Conservation (phyloP, 805 yeast species). For the Saccharomycopsis javanensis region DNA sequence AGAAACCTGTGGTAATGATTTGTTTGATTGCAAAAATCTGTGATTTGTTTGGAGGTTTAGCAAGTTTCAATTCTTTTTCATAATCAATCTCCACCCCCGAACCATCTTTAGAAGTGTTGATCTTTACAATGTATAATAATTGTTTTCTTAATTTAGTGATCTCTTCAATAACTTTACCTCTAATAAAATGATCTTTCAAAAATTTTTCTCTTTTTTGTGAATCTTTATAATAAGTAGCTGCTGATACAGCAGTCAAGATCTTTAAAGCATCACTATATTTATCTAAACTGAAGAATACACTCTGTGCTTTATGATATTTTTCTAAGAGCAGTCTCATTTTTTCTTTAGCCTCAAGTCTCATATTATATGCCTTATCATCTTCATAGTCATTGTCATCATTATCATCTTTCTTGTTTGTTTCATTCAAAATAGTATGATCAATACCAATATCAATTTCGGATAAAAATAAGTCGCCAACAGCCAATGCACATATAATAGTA, state of each 20-base stretch:
- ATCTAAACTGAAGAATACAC: slow-evolving; percentile 59
- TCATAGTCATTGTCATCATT: slow-evolving; percentile 23
- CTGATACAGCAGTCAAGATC: slow-evolving; percentile 75
- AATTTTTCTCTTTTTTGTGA: slow-evolving; percentile 41
- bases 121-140: slow-evolving; percentile 61
- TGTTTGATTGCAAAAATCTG: slow-evolving; percentile 81
- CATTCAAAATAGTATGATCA: slow-evolving; percentile 20
- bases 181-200: slow-evolving; percentile 46
- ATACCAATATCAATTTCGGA: slow-evolving; percentile 68
- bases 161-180: slow-evolving; percentile 80
- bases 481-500: slow-evolving; percentile 81
- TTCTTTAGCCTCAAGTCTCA: slow-evolving; percentile 29
- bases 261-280: slow-evolving; percentile 64
- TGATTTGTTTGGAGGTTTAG: slow-evolving; percentile 48
- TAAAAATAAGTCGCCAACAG: slow-evolving; percentile 89
- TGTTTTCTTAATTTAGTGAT: slow-evolving; percentile 74
- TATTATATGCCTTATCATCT: slow-evolving; percentile 31
- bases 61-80: slow-evolving; percentile 38
- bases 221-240: slow-evolving; percentile 63
- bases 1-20: slow-evolving; percentile 84
- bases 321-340: slow-evolving; percentile 35
- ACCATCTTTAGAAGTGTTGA: slow-evolving; percentile 50
- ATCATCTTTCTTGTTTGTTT: slow-evolving; percentile 19
- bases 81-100: slow-evolving; percentile 38
- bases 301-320: slow-evolving; percentile 48